Evolutionary conservation across 345 rosid species (phyloP).

Genomic region (Melastoma malabathricum): DNA sequence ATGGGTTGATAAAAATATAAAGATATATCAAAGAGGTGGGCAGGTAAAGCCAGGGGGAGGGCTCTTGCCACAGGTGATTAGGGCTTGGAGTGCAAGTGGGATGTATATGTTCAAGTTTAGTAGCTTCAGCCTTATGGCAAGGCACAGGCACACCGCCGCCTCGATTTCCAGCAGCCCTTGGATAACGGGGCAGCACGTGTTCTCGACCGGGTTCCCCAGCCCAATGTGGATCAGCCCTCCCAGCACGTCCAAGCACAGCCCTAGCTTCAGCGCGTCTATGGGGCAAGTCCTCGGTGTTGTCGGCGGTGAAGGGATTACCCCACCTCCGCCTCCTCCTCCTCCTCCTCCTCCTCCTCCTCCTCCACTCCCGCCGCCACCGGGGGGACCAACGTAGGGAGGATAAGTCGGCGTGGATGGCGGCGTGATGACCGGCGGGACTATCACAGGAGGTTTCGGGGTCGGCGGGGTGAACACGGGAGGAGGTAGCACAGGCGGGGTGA

Average conservation of each 20-base stretch:
- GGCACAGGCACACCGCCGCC: conserved; percentile 37
- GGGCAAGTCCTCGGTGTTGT: conserved; percentile 21
- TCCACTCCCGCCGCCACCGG: conserved; percentile 2
- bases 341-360: conserved; percentile 1
- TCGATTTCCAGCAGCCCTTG: conserved; percentile 32
- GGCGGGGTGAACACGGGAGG: no score
- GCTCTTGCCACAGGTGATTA: conserved; percentile 25
- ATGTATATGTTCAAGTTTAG: conserved; percentile 27
- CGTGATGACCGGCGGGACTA: no score
- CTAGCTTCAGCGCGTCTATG: conserved; percentile 26
- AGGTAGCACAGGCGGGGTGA: no score
- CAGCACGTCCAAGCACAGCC: conserved; percentile 29
- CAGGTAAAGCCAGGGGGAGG: conserved; percentile 37
- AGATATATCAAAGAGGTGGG: conserved; percentile 12
- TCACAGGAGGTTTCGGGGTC: no score
- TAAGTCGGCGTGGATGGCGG: no score
- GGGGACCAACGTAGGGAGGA: no score
- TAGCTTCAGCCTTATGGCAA: conserved; percentile 24
- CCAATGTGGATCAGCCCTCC: conserved; percentile 30
- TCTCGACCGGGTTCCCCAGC: conserved; percentile 27
- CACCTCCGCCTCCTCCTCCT: neutral
- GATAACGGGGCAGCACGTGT: conserved; percentile 26
- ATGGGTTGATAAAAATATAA: no score
- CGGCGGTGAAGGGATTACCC: conserved; percentile 4
- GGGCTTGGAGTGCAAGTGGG: conserved; percentile 32